Evolutionary conservation across 2,329 filamentous ascomycete genomes (phyloP).

Genomic region (Neopestalotiopsis sp.): DNA sequence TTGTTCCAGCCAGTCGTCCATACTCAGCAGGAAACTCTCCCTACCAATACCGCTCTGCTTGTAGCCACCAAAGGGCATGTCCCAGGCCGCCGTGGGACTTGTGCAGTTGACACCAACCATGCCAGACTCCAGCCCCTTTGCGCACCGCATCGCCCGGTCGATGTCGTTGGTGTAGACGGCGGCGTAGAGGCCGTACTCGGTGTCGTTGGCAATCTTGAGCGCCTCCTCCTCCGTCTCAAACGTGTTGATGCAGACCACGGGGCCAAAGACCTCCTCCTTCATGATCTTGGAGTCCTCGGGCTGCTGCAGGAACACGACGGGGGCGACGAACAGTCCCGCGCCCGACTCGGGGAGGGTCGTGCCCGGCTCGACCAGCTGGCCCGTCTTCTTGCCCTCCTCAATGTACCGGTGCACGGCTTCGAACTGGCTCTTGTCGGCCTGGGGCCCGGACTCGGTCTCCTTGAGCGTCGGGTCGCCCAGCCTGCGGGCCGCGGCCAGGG

Average conservation of each 20-base stretch:
- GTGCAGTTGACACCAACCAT: slow-evolving; percentile 65
- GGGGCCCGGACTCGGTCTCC: slow-evolving; percentile 48
- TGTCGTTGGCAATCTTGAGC: slow-evolving; percentile 59
- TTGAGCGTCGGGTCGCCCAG: slow-evolving; percentile 42
- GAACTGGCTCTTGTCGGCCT: slow-evolving; percentile 57
- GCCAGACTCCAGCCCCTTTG: slow-evolving; percentile 62
- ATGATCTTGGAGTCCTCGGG: slow-evolving; percentile 53
- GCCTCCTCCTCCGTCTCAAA: slow-evolving; percentile 64
- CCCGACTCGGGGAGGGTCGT: slow-evolving; percentile 25
- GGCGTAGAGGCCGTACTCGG: slow-evolving; percentile 61
- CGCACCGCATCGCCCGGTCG: slow-evolving; percentile 47
- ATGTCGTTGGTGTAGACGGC: slow-evolving; percentile 61
- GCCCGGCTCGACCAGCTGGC: slow-evolving; percentile 30
- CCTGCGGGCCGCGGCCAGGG: slow-evolving; percentile 46
- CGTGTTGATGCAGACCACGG: slow-evolving; percentile 63
- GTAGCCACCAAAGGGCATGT: slow-evolving; percentile 49
- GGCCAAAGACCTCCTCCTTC: slow-evolving; percentile 69
- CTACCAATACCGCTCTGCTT: slow-evolving; percentile 46
- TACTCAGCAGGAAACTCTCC: slow-evolving; percentile 41
- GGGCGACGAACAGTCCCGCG: slow-evolving; percentile 47
- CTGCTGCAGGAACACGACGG: slow-evolving; percentile 51
- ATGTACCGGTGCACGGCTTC: slow-evolving; percentile 52
- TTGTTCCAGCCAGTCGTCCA: slow-evolving; percentile 42
- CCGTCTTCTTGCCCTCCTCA: slow-evolving; percentile 47
- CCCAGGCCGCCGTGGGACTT: slow-evolving; percentile 41